These are phyloP conservation scores for Datura wrightii DNA, from an alignment of 257 asterid genomes.

Conservation along the genomic window DNA sequence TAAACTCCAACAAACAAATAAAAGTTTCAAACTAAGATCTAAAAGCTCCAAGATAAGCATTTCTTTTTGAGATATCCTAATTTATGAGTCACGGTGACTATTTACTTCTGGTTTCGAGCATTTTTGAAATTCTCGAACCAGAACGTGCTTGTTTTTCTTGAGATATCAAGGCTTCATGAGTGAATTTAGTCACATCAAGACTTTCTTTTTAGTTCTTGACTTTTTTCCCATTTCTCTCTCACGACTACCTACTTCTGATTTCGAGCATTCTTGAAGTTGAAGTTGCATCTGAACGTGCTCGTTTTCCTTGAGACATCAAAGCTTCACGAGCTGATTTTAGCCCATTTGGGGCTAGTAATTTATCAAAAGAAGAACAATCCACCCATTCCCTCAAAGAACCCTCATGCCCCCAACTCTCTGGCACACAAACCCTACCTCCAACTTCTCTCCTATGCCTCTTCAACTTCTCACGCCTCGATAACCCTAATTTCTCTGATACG, in stretches of 20 bases:
- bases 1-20: too few species aligned
- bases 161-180: too few species aligned
- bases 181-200: too few species aligned
- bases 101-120: neutral
- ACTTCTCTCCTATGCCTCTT: slow-evolving; percentile 24
- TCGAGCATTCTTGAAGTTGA: slow-evolving; percentile 8
- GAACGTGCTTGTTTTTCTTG: neutral
- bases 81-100: too few species aligned
- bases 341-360: neutral
- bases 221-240: neutral
- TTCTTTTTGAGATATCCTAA: too few species aligned
- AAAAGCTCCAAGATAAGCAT: too few species aligned
- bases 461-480: neutral
- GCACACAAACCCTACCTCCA: slow-evolving; percentile 22
- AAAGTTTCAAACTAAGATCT: too few species aligned
- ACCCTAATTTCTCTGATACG: neutral
- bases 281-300: neutral
- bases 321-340: slow-evolving; percentile 21
- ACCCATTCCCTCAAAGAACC: slow-evolving; percentile 25
- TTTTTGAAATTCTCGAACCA: neutral
- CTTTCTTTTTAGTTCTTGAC: neutral
- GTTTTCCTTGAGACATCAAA: slow-evolving; percentile 29
- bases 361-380: slow-evolving; percentile 31
- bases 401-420: slow-evolving; percentile 8
- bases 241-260: neutral